phyloP scores from a whole-genome alignment of 768 basidiomycete genomes.

The Kwoniella dendrophila region DNA sequence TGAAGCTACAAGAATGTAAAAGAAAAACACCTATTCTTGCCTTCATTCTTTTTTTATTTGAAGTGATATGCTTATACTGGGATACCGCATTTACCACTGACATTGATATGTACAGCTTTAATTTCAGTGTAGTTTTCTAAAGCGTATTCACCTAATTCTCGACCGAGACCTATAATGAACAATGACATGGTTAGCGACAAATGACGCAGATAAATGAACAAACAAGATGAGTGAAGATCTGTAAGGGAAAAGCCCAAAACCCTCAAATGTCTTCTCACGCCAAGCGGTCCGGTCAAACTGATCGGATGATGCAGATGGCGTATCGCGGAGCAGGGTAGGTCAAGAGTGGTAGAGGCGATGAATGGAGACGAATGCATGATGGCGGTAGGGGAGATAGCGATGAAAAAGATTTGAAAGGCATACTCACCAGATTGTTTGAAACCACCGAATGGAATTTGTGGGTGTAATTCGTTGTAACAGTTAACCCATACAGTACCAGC shows the following conservation, averaged over 20 bases:
- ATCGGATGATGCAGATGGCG: neutral
- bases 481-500: constrained; percentile 66
- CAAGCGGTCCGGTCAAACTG: neutral
- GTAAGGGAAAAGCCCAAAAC: neutral
- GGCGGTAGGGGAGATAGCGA: neutral
- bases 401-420: neutral
- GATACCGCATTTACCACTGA: constrained; percentile 27
- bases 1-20: neutral
- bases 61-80: constrained; percentile 1
- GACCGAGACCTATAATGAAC: constrained; percentile 61
- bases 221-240: neutral
- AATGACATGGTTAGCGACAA: neutral
- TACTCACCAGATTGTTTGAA: constrained; percentile 72
- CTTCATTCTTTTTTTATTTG: neutral
- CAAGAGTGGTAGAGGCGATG: neutral
- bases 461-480: constrained; percentile 62
- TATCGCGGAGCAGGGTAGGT: neutral
- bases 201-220: neutral
- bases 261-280: constrained; percentile 3
- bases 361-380: neutral
- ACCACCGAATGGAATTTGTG: constrained; percentile 86
- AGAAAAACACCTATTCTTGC: neutral
- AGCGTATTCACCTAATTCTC: constrained; percentile 79
- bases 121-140: constrained; percentile 64
- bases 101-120: constrained; percentile 65